phyloP scores from a whole-genome alignment of 2,329 filamentous ascomycete species.

The Aspergillus chevalieri region DNA sequence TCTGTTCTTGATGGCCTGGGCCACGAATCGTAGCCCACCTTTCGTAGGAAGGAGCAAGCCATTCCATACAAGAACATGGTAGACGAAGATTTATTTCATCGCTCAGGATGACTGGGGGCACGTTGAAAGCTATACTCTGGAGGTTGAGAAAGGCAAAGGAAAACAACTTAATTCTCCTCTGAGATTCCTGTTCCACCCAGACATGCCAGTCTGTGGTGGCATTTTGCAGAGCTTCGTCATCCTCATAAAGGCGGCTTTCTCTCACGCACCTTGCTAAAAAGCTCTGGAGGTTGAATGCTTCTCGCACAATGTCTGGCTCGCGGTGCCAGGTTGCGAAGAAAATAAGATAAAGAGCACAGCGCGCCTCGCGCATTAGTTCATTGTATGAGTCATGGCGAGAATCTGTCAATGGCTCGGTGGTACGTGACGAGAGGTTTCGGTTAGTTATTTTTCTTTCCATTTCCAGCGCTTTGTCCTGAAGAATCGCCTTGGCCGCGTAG shows the following conservation, averaged over 20 bases:
- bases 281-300: slow-evolving; percentile 20
- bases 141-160: slow-evolving; percentile 22
- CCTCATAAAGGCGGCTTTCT: slow-evolving; percentile 13
- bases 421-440: neutral
- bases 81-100: slow-evolving; percentile 22
- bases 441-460: neutral
- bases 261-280: slow-evolving; percentile 14
- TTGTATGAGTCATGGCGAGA: neutral
- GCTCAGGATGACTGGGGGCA: slow-evolving; percentile 18
- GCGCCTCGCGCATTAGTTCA: slow-evolving; percentile 4
- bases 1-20: slow-evolving; percentile 9
- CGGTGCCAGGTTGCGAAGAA: slow-evolving; percentile 21
- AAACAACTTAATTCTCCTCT: slow-evolving; percentile 19
- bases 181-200: slow-evolving; percentile 19
- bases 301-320: slow-evolving; percentile 12
- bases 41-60: slow-evolving; percentile 14
- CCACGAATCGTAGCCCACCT: slow-evolving; percentile 14
- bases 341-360: slow-evolving; percentile 13
- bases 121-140: slow-evolving; percentile 20
- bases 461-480: slow-evolving; percentile 50
- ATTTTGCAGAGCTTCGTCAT: neutral
- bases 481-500: slow-evolving; percentile 55
- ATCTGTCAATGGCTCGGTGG: too few relatives aligned
- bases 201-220: slow-evolving; percentile 12
- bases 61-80: slow-evolving; percentile 20